Percentiles rank a stretch among this genome's conserved stretches.
Conservation (phyloP, 2,329 filamentous ascomycete species). For the Epichloe bromicola region DNA sequence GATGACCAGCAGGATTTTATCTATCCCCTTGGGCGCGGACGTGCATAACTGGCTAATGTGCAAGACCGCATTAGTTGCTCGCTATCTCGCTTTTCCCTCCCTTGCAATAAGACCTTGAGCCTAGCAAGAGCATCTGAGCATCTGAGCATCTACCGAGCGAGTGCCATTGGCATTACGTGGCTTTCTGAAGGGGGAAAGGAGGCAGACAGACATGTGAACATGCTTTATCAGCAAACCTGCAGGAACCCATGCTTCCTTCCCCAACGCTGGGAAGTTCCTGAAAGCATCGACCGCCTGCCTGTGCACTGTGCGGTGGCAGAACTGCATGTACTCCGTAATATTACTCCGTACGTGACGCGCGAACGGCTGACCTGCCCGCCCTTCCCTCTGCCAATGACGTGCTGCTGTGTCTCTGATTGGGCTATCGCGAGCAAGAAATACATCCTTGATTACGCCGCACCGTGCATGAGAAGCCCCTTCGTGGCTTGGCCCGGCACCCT, state of each 20-base stretch:
- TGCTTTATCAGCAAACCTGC: too few relatives aligned
- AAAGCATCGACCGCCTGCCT: too few relatives aligned
- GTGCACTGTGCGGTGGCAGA: neutral
- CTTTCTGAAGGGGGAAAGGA: neutral
- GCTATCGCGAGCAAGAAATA: neutral
- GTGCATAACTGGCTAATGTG: neutral
- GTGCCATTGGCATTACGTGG: neutral
- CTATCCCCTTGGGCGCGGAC: neutral
- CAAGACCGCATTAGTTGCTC: neutral
- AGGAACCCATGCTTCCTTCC: too few relatives aligned
- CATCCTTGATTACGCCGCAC: constrained; percentile 6
- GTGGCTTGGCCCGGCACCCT: neutral
- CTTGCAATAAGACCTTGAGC: neutral
- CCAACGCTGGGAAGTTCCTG: too few relatives aligned
- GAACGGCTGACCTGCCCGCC: neutral
- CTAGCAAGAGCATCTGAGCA: too few relatives aligned
- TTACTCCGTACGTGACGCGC: neutral
- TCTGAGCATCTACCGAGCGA: neutral
- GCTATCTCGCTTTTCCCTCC: neutral
- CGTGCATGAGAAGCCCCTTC: neutral
- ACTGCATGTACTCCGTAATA: neutral
- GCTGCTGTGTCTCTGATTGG: neutral
- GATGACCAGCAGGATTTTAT: constrained; percentile 7
- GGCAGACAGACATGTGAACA: too few relatives aligned
- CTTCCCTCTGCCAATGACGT: constrained; percentile 1